These are phyloP conservation scores for Boechera retrofracta DNA, from an alignment of 345 rosid species.

Conservation along the genomic window DNA sequence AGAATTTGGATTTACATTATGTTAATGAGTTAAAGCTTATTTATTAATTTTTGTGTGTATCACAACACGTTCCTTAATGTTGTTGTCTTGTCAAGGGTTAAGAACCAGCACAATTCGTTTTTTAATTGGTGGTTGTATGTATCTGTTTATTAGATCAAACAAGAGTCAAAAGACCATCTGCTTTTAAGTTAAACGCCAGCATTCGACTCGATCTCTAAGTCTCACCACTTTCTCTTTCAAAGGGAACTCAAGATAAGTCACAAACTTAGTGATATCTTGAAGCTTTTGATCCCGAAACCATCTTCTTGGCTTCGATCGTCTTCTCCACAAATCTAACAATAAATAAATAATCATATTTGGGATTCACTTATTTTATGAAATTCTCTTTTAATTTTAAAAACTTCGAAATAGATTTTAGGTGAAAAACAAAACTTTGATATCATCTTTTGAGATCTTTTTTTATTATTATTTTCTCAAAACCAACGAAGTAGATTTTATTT, in stretches of 20 bases:
- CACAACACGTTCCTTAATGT: constrained; percentile 1
- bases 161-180: background rate
- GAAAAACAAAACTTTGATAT: too few relatives aligned
- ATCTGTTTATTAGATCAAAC: background rate
- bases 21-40: constrained; percentile 20
- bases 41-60: constrained; percentile 12
- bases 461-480: too few relatives aligned
- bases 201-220: background rate
- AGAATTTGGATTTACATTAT: background rate
- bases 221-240: background rate
- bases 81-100: background rate
- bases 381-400: too few relatives aligned
- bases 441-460: too few relatives aligned
- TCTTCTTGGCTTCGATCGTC: too few relatives aligned
- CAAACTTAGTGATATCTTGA: background rate
- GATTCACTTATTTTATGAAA: too few relatives aligned
- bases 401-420: too few relatives aligned
- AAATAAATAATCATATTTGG: too few relatives aligned
- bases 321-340: too few relatives aligned
- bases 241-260: too few relatives aligned
- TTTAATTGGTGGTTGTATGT: background rate
- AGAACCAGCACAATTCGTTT: background rate
- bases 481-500: too few relatives aligned
- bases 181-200: background rate
- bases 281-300: background rate